Conservation (phyloP, 176 grass and related monocot genomes). For the Bromus sterilis region DNA sequence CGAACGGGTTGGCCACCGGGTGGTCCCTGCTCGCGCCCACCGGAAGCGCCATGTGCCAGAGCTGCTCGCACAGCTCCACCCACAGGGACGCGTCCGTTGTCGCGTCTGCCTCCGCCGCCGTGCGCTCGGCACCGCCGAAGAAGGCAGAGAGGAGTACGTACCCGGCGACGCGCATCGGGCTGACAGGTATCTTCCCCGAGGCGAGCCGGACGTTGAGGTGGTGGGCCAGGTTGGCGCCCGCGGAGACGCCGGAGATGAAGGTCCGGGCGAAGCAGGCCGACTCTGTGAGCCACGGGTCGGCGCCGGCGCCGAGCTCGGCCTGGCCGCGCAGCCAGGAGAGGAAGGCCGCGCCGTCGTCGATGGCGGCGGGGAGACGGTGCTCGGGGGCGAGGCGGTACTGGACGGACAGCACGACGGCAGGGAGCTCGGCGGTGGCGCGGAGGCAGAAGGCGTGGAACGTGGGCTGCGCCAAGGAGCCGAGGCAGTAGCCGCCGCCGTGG, state of each 20-base stretch:
- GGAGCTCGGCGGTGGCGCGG: constrained; percentile 12
- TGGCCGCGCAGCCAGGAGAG: constrained; percentile 24
- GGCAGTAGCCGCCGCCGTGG: constrained; percentile 25
- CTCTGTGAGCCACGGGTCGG: constrained; percentile 19
- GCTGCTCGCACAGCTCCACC: constrained; percentile 33
- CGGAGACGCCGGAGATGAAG: constrained; percentile 22
- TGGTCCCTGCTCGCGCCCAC: constrained; percentile 41
- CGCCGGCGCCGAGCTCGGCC: background rate
- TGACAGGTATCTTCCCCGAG: background rate
- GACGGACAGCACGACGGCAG: constrained; percentile 34
- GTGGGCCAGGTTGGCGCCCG: constrained; percentile 43
- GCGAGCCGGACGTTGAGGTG: background rate
- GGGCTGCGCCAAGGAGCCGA: background rate
- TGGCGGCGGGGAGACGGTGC: constrained; percentile 42
- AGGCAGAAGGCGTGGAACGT: constrained; percentile 14
- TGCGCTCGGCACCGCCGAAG: constrained; percentile 34
- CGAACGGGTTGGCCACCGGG: constrained; percentile 63
- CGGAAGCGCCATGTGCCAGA: constrained; percentile 69
- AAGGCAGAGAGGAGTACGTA: constrained; percentile 46
- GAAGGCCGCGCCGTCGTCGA: constrained; percentile 26
- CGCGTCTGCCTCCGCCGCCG: constrained; percentile 17
- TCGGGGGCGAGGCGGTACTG: constrained; percentile 64
- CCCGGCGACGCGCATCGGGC: constrained; percentile 21
- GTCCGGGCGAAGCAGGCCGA: constrained; percentile 11
- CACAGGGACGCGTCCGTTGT: constrained; percentile 30